Conservation (phyloP, 371 early-diverging fungal species). For the Massospora cicadina region DNA sequence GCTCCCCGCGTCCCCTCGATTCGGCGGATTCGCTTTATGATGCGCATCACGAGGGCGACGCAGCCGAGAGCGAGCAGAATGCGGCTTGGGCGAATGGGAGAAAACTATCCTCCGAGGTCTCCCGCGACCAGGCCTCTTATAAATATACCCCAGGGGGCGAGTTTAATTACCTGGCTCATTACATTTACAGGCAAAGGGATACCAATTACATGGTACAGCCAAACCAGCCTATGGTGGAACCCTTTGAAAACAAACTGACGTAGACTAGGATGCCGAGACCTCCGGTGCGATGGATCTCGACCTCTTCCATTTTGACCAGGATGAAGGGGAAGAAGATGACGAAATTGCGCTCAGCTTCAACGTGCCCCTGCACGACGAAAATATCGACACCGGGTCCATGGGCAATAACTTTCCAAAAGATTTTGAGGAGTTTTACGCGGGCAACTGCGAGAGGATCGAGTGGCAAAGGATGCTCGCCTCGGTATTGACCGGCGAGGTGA, state of each 20-base stretch:
- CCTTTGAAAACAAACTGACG: not conserved
- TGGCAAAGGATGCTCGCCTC: constrained; percentile 76
- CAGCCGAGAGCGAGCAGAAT: not conserved
- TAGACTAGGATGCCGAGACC: not conserved
- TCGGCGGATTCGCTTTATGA: not conserved
- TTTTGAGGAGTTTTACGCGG: constrained; percentile 20
- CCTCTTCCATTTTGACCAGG: not conserved
- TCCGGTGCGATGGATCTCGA: not conserved
- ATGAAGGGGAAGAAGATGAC: constrained; percentile 8
- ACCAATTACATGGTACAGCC: not conserved
- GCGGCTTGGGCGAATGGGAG: constrained; percentile 6
- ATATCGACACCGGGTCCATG: not conserved
- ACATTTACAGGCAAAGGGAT: not conserved
- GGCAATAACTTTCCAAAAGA: constrained; percentile 2
- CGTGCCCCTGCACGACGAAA: constrained; percentile 6
- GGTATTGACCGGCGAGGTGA: constrained; percentile 66
- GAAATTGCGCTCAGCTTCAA: constrained; percentile 4
- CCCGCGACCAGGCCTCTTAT: constrained; percentile 1
- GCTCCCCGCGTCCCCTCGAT: not conserved
- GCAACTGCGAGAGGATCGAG: constrained; percentile 47
- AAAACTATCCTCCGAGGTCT: not conserved
- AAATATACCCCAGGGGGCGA: constrained; percentile 9
- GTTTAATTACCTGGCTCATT: constrained; percentile 9
- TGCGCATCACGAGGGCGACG: not conserved
- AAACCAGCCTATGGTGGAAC: no score